These are phyloP conservation scores for Tulasnella sp. DNA, from an alignment of 768 basidiomycete species.

Conservation along the genomic window DNA sequence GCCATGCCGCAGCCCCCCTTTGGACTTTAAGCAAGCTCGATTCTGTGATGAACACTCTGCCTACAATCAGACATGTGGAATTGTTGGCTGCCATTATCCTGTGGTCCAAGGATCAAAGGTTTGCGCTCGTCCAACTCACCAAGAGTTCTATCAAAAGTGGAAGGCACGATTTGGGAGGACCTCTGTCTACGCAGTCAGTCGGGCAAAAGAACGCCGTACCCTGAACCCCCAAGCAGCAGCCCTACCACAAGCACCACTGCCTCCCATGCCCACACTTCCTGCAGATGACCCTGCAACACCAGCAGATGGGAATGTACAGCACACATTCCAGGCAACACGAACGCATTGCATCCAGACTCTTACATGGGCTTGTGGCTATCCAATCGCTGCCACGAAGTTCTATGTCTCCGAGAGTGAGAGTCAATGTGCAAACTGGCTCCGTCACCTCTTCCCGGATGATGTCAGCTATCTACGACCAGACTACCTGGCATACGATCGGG, in stretches of 20 bases:
- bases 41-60: slow-evolving; percentile 42
- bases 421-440: not conserved
- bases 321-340: slow-evolving; percentile 24
- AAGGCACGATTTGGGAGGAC: slow-evolving; percentile 38
- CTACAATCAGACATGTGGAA: slow-evolving; percentile 39
- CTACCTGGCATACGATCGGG: slow-evolving; percentile 16
- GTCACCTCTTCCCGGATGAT: not conserved
- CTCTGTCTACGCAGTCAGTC: slow-evolving; percentile 41
- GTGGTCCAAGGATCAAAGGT: slow-evolving; percentile 34
- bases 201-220: slow-evolving; percentile 41
- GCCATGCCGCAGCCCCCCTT: slow-evolving; percentile 39
- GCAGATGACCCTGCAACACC: slow-evolving; percentile 1
- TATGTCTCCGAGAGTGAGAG: slow-evolving; percentile 40
- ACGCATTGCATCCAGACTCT: slow-evolving; percentile 37
- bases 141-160: slow-evolving; percentile 37
- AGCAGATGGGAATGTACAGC: not conserved
- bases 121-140: slow-evolving; percentile 38
- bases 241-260: not conserved
- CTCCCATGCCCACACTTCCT: not conserved
- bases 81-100: slow-evolving; percentile 39
- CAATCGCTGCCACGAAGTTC: slow-evolving; percentile 41
- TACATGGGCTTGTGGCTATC: slow-evolving; percentile 42
- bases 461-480: not conserved
- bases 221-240: not conserved
- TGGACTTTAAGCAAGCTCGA: slow-evolving; percentile 43